Percentiles rank a stretch among this genome's conserved stretches.
Conservation (phyloP, 1,139 yeast genomes). For the Arxiozyma slooffiae region DNA sequence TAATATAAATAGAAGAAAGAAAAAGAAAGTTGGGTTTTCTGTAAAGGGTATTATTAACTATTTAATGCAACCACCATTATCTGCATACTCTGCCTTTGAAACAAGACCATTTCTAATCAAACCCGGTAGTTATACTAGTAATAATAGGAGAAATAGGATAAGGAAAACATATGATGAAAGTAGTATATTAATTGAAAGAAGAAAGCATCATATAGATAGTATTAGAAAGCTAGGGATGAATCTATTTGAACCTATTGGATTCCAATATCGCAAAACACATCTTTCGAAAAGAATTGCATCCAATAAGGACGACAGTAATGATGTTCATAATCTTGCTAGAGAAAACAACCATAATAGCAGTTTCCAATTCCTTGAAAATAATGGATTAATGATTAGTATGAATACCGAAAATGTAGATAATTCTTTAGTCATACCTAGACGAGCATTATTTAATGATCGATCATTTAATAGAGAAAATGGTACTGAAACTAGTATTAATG, state of each 20-base stretch:
- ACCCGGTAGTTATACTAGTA: background rate
- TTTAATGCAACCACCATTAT: constrained; percentile 1
- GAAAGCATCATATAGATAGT: constrained; percentile 5
- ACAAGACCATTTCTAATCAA: background rate
- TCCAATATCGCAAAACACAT: constrained; percentile 6
- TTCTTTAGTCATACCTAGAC: background rate
- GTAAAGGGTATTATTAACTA: too few relatives aligned
- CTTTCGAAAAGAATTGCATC: constrained; percentile 14
- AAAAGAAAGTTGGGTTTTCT: background rate
- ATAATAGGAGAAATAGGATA: background rate
- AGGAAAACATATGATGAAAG: background rate
- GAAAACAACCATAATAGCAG: background rate
- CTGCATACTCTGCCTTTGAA: constrained; percentile 1
- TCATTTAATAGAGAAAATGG: background rate
- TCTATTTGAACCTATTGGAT: constrained; percentile 23
- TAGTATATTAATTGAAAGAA: background rate
- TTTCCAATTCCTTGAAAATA: background rate
- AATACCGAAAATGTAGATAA: background rate
- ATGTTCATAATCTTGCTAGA: background rate
- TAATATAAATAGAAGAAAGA: too few relatives aligned
- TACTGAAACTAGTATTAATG: background rate
- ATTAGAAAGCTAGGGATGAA: constrained; percentile 16
- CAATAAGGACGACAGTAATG: background rate
- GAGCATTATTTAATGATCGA: too few relatives aligned
- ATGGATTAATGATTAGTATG: background rate